Evolutionary conservation across 2,329 filamentous ascomycete genomes (phyloP), one percentile per base, ranked within the genome.

Genomic region (Arthroderma sp.): DNA sequence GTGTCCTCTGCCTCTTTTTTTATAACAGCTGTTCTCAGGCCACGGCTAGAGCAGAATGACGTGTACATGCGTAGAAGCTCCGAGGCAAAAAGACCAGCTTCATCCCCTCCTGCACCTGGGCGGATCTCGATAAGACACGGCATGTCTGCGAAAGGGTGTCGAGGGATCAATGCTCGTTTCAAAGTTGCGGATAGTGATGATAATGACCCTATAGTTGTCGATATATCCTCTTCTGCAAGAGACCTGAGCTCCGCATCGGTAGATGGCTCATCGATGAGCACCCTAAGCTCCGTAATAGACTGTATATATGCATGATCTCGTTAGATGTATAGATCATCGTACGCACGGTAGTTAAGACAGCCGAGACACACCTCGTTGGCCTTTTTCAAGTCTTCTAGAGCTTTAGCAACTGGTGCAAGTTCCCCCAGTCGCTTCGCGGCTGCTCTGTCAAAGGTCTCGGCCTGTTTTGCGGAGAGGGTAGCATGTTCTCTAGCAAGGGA

Each of bases 101-200:
- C 93, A 58, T 89, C 84, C 1, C 93, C 93, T 38, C 93, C 93
- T 0, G 90, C 91, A 0, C 93, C 93, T 0, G 93, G 93, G 0
- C 91, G 82, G 59, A 98, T 87, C 73, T 98, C 93, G 43, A 98
- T 74, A 61, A 98, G 79, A 70, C 91, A 97, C 56, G 91, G 89
- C 64, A 97, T 80, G 61, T 89, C 81, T 33, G 88, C 88, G 68
- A 96, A 98, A 2, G 91, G 88, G 69, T 98, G 91, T 41, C 83
- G 82, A 0, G 93, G 93, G 15, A 95, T 87, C 56, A 98, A 79
- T 49, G 87, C 83, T 21, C 80, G 82, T 25, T 88, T 88, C 44
- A 98, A 79, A 37, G 80, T 81, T 38, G 78, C 78, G 0, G 83
- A 83, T 25, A 94, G 79, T 0, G 73, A 68, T 2, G 79, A 77